Evolutionary conservation across 23 red algal species (phyloP).

Genomic region (Gracilaria domingensis): DNA sequence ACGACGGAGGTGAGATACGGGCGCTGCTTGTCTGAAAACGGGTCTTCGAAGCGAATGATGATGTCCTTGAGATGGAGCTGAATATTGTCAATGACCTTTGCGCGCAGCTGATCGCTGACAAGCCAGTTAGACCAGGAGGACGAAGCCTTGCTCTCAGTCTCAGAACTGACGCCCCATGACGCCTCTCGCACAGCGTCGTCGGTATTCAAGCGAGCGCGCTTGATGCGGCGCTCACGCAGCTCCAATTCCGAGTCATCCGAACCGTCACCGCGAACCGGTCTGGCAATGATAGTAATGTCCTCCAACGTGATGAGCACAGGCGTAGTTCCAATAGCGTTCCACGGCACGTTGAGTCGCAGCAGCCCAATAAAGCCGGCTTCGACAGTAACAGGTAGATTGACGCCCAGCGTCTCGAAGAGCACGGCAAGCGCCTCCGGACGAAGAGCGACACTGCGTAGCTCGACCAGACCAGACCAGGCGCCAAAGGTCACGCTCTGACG

Average conservation of each 20-base stretch:
- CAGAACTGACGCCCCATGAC: slow-evolving; percentile 51
- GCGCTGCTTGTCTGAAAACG: slow-evolving; percentile 40
- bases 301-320: slow-evolving; percentile 75
- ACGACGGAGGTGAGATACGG: slow-evolving; percentile 56
- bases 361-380: slow-evolving; percentile 81
- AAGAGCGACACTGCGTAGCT: slow-evolving; percentile 81
- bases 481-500: slow-evolving; percentile 77
- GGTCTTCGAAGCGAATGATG: slow-evolving; percentile 82
- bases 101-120: slow-evolving; percentile 72
- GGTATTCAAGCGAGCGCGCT: slow-evolving; percentile 67
- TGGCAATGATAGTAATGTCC: slow-evolving; percentile 75
- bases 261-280: slow-evolving; percentile 57
- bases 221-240: slow-evolving; percentile 63
- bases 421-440: slow-evolving; percentile 85
- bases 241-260: slow-evolving; percentile 64
- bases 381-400: slow-evolving; percentile 76
- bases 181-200: slow-evolving; percentile 90
- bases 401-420: slow-evolving; percentile 82
- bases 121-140: slow-evolving; percentile 48
- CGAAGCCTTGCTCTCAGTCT: slow-evolving; percentile 1
- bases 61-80: slow-evolving; percentile 86
- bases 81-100: slow-evolving; percentile 87
- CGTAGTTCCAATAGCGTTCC: slow-evolving; percentile 84
- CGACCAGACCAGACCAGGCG: slow-evolving; percentile 87
- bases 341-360: slow-evolving; percentile 82